Evolutionary conservation across 2,329 filamentous ascomycete species (phyloP), one percentile per base, ranked within the genome.

Genomic region (Apiospora koreana): DNA sequence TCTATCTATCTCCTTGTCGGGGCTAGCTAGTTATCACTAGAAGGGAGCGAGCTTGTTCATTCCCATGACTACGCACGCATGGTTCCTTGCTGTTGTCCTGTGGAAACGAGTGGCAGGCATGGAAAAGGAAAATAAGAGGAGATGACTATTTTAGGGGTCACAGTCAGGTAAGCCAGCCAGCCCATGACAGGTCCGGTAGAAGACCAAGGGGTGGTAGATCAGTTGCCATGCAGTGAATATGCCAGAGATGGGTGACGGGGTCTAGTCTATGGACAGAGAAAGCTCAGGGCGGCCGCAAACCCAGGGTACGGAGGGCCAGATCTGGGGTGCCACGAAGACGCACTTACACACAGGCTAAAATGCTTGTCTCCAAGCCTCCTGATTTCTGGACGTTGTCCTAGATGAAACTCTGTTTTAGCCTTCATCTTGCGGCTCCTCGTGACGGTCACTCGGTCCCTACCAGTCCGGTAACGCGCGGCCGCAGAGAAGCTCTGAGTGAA

Each of bases 231-330:
- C 38, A 10, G 38, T 41, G 38, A 9, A 41, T 8, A 41, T 6
- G 38, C 3, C 14, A 18, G 25, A 54, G 48, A 31, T 25, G n/a
- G 14, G 50, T 58, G 50, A 21, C 25, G 25, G 9, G 48, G 16
- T 50, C 46, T 31, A 31, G 12, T 5, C 23, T 31, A 31, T 25
- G 48, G 48, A 58, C 28, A 43, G 14, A 43, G 41, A 16, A 43
- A 58, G 50, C 50, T 58, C 50, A 58, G 50, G 50, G 28, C 50
- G 50, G 28, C 50, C 50, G 50, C 25, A 58, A 58, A 58, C 50
- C 50, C 50, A 35, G 50, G 50, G 10, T 35, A 58, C 50, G 16
- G 50, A 58, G 28, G 50, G 28, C 50, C 50, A 21, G 8, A 58
- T 58, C 31, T 21, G 28, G 50, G 50, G 50, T 16, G 41, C n/a